Base-by-base conservation (phyloP, 1,139 yeast genomes). In the Arxiozyma slooffiae region DNA sequence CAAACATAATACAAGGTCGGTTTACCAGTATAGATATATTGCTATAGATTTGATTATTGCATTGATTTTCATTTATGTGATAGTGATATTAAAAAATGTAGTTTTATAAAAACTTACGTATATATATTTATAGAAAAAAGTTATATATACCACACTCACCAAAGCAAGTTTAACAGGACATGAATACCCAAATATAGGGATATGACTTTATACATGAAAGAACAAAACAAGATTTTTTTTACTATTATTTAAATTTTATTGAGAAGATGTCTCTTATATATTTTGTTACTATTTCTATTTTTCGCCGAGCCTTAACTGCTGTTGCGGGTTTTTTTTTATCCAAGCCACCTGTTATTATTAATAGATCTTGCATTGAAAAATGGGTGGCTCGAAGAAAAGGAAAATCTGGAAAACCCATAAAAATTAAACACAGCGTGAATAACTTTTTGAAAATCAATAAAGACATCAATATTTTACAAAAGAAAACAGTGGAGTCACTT, bases 21-120 rank as follows among this genome's bases (percentile, higher is more conserved):
- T 58, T 9, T 60, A 58, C 45, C 57, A 56, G 38, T 57, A 59
- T 50, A 51, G 65, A 47, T 56, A 54, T 47, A 47, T 55, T 39
- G 52, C 60, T 3, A 52, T 56, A n/a, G 67, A 63, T 48, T 20
- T 56, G 6, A 23, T 44, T 5, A 22, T 44, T 22, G 24, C 41
- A 7, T 45, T 41, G 4, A 30, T 44, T 39, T 26, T 42, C 20
- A 46, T 41, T 20, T 47, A 47, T 26, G 37, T 34, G 7, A 18
- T 42, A 17, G 23, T 34, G 21, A 17, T 44, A 21, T 9, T 47
- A 7, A 47, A 41, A 21, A 14, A 37, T 21, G 30, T 48, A 9
- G 22, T 43, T 8, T 20, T 18, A 14, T 39, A 18, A 38, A 9
- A 42, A 7, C 11, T 26, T 7, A 26, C 9, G 30, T 7, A 7